Percentiles rank a stretch among this genome's conserved stretches.
Evolutionary conservation across 495 filamentous ascomycete species (phyloP).

Genomic region (Lophiostoma macrostomum): DNA sequence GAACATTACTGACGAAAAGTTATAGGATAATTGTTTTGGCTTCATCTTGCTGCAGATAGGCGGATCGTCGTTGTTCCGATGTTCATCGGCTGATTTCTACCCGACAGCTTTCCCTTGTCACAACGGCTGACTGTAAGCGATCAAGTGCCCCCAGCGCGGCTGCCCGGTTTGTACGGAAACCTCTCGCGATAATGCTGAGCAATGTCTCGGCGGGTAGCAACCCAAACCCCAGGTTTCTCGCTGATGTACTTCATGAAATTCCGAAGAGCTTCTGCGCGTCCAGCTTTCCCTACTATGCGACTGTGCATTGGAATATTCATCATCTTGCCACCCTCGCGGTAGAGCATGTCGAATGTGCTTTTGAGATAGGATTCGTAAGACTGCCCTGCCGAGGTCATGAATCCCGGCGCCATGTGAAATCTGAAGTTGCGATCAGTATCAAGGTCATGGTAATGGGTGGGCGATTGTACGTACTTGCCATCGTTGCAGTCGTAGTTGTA

Average conservation of each 20-base stretch:
- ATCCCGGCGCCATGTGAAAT: constrained; percentile 40
- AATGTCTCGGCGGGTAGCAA: constrained; percentile 36
- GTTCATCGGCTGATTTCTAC: neutral
- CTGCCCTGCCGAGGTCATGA: constrained; percentile 28
- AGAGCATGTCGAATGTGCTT: constrained; percentile 37
- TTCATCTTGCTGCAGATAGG: too few species aligned
- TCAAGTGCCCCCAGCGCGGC: constrained; percentile 16
- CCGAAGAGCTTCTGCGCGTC: constrained; percentile 34
- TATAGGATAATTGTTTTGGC: too few species aligned
- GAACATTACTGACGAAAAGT: too few species aligned
- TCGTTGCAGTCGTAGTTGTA: constrained; percentile 39
- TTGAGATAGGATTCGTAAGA: constrained; percentile 36
- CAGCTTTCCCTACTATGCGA: constrained; percentile 37
- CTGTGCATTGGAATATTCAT: constrained; percentile 39
- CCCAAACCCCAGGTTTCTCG: constrained; percentile 38
- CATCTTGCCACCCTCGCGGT: constrained; percentile 39
- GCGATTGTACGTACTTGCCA: too few species aligned
- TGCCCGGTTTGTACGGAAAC: constrained; percentile 35
- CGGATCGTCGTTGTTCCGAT: constrained; percentile 7
- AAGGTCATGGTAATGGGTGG: too few species aligned
- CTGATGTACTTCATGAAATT: constrained; percentile 37
- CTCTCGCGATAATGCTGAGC: constrained; percentile 33
- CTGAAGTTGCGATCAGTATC: too few species aligned
- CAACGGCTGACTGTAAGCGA: neutral
- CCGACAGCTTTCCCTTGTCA: neutral